Percentiles rank a stretch among this genome's conserved stretches.
Conservation (phyloP, 2,329 filamentous ascomycete genomes). For the Epichloe bromicola region DNA sequence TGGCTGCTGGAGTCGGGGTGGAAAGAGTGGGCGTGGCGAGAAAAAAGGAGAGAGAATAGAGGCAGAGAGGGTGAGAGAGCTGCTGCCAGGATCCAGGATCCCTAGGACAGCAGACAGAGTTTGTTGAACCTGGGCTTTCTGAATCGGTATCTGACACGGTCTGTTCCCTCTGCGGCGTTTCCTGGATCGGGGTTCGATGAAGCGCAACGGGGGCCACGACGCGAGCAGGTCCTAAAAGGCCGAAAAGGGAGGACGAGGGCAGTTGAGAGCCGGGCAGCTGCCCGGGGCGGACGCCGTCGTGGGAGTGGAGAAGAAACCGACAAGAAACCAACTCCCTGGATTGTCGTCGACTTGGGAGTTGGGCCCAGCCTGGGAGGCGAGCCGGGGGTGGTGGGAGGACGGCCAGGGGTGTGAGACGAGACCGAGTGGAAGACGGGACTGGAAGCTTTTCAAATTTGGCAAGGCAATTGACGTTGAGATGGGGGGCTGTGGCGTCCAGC, state of each 20-base stretch:
- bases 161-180: constrained; percentile 5
- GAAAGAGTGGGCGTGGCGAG: constrained; percentile 5
- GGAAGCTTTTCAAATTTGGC: background rate
- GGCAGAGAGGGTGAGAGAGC: background rate
- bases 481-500: background rate
- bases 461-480: background rate
- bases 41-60: background rate
- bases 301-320: constrained; percentile 7
- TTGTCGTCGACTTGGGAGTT: constrained; percentile 6
- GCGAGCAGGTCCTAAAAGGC: constrained; percentile 6
- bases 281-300: constrained; percentile 9
- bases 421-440: too few relatives aligned
- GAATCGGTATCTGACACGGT: constrained; percentile 8
- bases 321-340: constrained; percentile 4
- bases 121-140: constrained; percentile 5
- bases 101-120: background rate
- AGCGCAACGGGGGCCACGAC: constrained; percentile 3
- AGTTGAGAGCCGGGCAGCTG: constrained; percentile 6
- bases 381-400: constrained; percentile 1
- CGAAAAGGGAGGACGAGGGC: background rate
- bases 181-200: constrained; percentile 7
- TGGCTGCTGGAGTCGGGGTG: constrained; percentile 16
- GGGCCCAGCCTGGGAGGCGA: constrained; percentile 3
- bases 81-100: constrained; percentile 3
- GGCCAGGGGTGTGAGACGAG: constrained; percentile 1